Percentiles rank a stretch among this genome's conserved stretches.
Conservation (phyloP, 345 rosid species). For the Populus davidiana region DNA sequence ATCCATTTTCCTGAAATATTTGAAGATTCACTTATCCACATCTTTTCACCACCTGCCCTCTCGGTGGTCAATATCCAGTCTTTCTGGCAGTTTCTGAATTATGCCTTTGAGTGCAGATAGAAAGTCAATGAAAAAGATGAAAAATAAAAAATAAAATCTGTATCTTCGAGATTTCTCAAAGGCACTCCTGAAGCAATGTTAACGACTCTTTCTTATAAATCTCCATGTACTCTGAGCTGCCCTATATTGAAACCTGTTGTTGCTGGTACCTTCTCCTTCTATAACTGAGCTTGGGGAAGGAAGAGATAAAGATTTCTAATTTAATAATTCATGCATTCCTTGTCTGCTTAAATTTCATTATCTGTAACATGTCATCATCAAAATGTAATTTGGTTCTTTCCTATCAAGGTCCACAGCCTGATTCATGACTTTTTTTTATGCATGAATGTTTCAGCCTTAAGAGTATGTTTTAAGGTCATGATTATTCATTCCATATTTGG, state of each 20-base stretch:
- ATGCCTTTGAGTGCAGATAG: background rate
- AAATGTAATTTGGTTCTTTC: background rate
- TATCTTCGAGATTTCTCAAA: background rate
- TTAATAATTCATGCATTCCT: background rate
- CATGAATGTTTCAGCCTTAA: background rate
- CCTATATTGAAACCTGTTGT: background rate
- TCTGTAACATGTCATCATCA: background rate
- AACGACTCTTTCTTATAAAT: background rate
- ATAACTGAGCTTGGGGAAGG: too few relatives aligned
- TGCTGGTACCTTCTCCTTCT: background rate
- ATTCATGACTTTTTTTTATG: background rate
- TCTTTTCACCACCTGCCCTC: background rate
- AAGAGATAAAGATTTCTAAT: background rate
- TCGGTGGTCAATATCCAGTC: background rate
- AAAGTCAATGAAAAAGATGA: too few relatives aligned
- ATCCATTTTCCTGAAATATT: background rate
- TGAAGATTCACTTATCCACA: background rate
- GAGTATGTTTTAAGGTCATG: background rate
- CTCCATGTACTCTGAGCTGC: background rate
- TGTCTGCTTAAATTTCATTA: background rate
- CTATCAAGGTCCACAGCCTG: background rate
- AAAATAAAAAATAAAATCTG: background rate
- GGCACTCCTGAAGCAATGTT: background rate
- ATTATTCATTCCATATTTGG: background rate
- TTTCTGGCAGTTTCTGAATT: background rate